Evolutionary conservation across 352 stramenopile species (phyloP).

Genomic region (Globisporangium viniferum): DNA sequence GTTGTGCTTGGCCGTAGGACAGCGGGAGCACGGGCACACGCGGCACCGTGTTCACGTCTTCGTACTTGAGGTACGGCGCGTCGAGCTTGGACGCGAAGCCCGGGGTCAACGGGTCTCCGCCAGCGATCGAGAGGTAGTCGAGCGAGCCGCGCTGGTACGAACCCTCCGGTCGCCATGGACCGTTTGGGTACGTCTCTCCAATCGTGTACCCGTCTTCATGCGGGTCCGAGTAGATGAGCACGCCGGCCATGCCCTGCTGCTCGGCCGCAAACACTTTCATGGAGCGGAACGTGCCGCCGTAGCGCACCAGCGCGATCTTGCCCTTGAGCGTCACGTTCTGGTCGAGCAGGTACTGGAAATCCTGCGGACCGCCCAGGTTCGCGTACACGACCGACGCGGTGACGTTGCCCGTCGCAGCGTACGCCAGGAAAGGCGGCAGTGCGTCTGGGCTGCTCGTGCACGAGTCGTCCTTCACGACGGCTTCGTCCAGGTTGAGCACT

Average conservation of each 20-base stretch:
- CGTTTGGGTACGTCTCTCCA: slow-evolving; percentile 73
- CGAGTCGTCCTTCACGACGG: slow-evolving; percentile 51
- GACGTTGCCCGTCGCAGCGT: slow-evolving; percentile 74
- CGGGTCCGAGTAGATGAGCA: slow-evolving; percentile 90
- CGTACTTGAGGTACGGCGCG: slow-evolving; percentile 35
- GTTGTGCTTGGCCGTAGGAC: slow-evolving; percentile 78
- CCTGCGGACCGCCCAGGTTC: slow-evolving; percentile 78
- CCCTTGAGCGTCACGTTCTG: slow-evolving; percentile 67
- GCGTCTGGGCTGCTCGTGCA: slow-evolving; percentile 55
- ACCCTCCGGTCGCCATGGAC: slow-evolving; percentile 69
- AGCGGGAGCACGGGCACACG: slow-evolving; percentile 66
- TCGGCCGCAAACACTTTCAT: slow-evolving; percentile 87
- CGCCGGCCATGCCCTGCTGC: slow-evolving; percentile 61
- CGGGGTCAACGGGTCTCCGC: slow-evolving; percentile 66
- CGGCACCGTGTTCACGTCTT: slow-evolving; percentile 57
- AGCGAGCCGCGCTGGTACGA: slow-evolving; percentile 86
- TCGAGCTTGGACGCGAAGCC: slow-evolving; percentile 44
- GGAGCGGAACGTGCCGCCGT: slow-evolving; percentile 70
- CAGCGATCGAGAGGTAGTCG: slow-evolving; percentile 75
- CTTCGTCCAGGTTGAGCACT: slow-evolving; percentile 59
- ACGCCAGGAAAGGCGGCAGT: slow-evolving; percentile 79
- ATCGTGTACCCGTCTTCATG: slow-evolving; percentile 72
- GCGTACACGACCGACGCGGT: slow-evolving; percentile 80
- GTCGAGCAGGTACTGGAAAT: slow-evolving; percentile 77
- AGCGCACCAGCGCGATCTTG: slow-evolving; percentile 85